Evolutionary conservation across 345 rosid genomes (phyloP).

Genomic region (Sisymbrium irio): DNA sequence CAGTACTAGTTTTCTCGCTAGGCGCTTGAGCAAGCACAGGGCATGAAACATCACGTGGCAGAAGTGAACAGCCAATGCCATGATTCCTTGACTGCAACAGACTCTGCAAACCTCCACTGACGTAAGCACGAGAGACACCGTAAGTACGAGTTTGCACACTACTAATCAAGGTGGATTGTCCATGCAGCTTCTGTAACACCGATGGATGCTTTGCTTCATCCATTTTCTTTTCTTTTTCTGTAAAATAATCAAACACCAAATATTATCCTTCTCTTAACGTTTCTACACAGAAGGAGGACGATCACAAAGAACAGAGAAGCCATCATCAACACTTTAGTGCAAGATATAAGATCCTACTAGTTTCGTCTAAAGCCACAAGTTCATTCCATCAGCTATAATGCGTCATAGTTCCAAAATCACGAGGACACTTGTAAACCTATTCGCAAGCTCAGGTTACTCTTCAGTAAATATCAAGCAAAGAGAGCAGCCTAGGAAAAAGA

Average conservation of each 20-base stretch:
- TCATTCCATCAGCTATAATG: not conserved
- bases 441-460: not conserved
- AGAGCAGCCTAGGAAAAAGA: not conserved
- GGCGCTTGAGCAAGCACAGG: constrained; percentile 59
- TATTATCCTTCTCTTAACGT: not conserved
- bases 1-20: constrained; percentile 67
- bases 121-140: constrained; percentile 21
- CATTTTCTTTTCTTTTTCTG: constrained; percentile 21
- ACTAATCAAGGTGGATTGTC: constrained; percentile 44
- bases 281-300: too few relatives aligned
- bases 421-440: not conserved
- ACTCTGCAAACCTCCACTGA: constrained; percentile 40
- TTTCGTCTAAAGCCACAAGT: not conserved
- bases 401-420: not conserved
- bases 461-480: not conserved
- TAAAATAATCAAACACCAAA: not conserved
- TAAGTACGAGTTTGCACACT: constrained; percentile 23
- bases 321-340: not conserved
- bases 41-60: constrained; percentile 31
- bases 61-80: constrained; percentile 29
- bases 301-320: not conserved
- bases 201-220: constrained; percentile 63
- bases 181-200: constrained; percentile 50
- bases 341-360: not conserved
- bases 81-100: constrained; percentile 35